These are phyloP conservation scores for Pseudozyma tsukubaensis DNA, from an alignment of 1,284 basidiomycete genomes.

Conservation along the genomic window DNA sequence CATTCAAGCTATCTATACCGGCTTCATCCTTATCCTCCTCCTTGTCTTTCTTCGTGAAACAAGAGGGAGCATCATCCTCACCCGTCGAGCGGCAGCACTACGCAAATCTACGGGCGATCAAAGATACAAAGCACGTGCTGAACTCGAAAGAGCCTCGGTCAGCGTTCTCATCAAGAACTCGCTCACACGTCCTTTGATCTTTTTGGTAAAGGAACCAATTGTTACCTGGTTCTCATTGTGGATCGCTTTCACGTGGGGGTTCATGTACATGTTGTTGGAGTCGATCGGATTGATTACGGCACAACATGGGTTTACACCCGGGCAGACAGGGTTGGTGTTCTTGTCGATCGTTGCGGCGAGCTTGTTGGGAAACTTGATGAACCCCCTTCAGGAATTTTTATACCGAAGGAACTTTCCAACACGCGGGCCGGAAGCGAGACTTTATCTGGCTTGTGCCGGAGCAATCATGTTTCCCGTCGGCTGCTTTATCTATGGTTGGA, in stretches of 20 bases:
- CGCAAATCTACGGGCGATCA: slow-evolving; percentile 73
- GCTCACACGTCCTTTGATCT: slow-evolving; percentile 76
- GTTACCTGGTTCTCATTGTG: slow-evolving; percentile 72
- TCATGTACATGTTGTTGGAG: slow-evolving; percentile 75
- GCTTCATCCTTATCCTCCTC: slow-evolving; percentile 44
- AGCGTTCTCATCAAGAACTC: slow-evolving; percentile 75
- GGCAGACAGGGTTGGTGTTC: slow-evolving; percentile 67
- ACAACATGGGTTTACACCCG: slow-evolving; percentile 75
- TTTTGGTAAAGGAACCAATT: slow-evolving; percentile 77
- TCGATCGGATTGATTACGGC: slow-evolving; percentile 69
- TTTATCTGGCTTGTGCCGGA: slow-evolving; percentile 69
- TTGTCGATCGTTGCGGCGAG: slow-evolving; percentile 49
- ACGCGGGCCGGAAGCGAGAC: slow-evolving; percentile 70
- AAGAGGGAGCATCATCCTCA: slow-evolving; percentile 70
- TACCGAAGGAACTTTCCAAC: slow-evolving; percentile 33
- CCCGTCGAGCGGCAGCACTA: slow-evolving; percentile 66
- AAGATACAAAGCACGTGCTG: slow-evolving; percentile 75
- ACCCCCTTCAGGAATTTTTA: slow-evolving; percentile 69
- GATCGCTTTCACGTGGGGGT: slow-evolving; percentile 75
- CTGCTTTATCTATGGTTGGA: slow-evolving; percentile 68
- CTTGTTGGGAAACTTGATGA: slow-evolving; percentile 76
- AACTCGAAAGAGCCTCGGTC: slow-evolving; percentile 75
- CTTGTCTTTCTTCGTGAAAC: slow-evolving; percentile 66
- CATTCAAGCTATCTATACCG: slow-evolving; percentile 71
- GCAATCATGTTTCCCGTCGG: slow-evolving; percentile 56